Conservation (phyloP, 768 basidiomycete species). For the Suillus paluster region DNA sequence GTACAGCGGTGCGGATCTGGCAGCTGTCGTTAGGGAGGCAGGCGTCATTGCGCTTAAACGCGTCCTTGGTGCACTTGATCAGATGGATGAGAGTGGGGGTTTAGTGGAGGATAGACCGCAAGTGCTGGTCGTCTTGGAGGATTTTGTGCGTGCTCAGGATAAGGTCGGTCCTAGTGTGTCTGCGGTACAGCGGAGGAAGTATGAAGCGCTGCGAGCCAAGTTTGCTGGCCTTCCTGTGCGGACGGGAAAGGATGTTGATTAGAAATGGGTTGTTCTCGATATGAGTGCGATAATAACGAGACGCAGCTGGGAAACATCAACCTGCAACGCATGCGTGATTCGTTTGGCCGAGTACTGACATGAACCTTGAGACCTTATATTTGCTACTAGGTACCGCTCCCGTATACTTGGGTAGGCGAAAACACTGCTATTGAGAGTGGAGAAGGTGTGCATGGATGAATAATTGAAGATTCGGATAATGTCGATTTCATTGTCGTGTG, state of each 20-base stretch:
- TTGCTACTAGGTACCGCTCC: too few relatives aligned
- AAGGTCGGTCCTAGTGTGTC: slow-evolving; percentile 91
- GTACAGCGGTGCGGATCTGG: slow-evolving; percentile 91
- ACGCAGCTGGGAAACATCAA: not conserved
- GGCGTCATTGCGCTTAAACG: slow-evolving; percentile 82
- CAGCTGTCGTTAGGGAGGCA: slow-evolving; percentile 86
- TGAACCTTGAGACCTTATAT: too few relatives aligned
- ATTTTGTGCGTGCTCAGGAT: slow-evolving; percentile 75
- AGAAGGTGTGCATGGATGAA: too few relatives aligned
- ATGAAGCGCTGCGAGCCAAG: slow-evolving; percentile 78
- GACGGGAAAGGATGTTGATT: slow-evolving; percentile 38
- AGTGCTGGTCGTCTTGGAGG: slow-evolving; percentile 58
- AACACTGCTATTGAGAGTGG: too few relatives aligned
- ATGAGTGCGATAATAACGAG: not conserved
- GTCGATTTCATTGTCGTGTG: too few relatives aligned
- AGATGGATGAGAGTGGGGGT: slow-evolving; percentile 45
- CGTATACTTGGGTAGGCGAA: too few relatives aligned
- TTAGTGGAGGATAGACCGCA: slow-evolving; percentile 21
- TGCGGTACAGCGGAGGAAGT: slow-evolving; percentile 75
- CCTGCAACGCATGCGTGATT: not conserved
- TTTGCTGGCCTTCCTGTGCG: slow-evolving; percentile 79
- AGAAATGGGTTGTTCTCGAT: not conserved
- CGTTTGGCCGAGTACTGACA: not conserved
- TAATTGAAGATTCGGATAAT: too few relatives aligned
- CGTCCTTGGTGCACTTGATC: slow-evolving; percentile 68